phyloP scores from a whole-genome alignment of 2,329 filamentous ascomycete species.

The Exophiala lecanii-corni region DNA sequence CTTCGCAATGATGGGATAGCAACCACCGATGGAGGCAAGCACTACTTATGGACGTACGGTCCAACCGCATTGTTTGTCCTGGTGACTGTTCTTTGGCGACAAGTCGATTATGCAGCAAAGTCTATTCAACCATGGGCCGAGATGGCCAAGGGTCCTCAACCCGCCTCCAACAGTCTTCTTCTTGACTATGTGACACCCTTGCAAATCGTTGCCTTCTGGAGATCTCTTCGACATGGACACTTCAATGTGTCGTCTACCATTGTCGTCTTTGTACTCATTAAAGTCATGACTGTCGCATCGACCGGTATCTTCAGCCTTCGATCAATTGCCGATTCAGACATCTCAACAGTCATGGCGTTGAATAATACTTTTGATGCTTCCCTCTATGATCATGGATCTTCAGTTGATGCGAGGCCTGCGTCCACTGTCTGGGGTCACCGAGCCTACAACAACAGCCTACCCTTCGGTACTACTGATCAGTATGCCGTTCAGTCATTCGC shows the following conservation, averaged over 20 bases:
- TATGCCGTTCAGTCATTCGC: slow-evolving; percentile 14
- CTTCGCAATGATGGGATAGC: slow-evolving; percentile 13
- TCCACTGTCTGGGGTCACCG: slow-evolving; percentile 13
- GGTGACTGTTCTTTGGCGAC: slow-evolving; percentile 20
- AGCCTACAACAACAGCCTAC: slow-evolving; percentile 16
- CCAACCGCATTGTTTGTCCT: slow-evolving; percentile 20
- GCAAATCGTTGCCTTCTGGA: slow-evolving; percentile 16
- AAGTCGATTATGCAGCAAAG: slow-evolving; percentile 21
- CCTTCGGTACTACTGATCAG: slow-evolving; percentile 11
- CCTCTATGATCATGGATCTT: slow-evolving; percentile 7
- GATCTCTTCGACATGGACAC: slow-evolving; percentile 13
- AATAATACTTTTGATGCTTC: slow-evolving; percentile 19
- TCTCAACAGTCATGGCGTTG: slow-evolving; percentile 11
- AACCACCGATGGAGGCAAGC: slow-evolving; percentile 9
- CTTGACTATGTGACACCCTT: slow-evolving; percentile 22
- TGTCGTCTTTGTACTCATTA: slow-evolving; percentile 19
- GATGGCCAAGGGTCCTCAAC: slow-evolving; percentile 17
- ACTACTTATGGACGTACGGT: slow-evolving; percentile 22
- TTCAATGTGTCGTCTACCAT: slow-evolving; percentile 13
- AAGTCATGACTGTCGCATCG: slow-evolving; percentile 17
- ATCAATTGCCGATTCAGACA: slow-evolving; percentile 3
- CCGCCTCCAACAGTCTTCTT: slow-evolving; percentile 19
- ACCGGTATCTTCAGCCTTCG: slow-evolving; percentile 19
- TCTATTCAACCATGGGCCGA: slow-evolving; percentile 23
- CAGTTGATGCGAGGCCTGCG: slow-evolving; percentile 18